Conservation (phyloP, 2,329 filamentous ascomycete species). For the Colletotrichum sansevieriae region DNA sequence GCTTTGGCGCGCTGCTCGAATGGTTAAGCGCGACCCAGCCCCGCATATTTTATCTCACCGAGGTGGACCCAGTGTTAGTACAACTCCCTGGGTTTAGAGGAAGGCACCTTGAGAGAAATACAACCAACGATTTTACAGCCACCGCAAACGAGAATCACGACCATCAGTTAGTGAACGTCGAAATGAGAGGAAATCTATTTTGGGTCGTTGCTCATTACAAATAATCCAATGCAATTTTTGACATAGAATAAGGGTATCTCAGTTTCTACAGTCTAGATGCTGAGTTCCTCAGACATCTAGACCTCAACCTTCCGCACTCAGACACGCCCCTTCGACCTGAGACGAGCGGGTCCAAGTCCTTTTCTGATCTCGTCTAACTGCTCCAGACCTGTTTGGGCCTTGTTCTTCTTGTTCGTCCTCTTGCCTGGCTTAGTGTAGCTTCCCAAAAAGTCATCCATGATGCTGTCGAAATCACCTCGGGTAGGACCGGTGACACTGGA, state of each 20-base stretch:
- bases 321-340: conserved; percentile 53
- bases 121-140: too few species aligned
- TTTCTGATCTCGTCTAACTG: conserved; percentile 91
- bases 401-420: conserved; percentile 82
- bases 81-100: not conserved
- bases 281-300: conserved; percentile 11
- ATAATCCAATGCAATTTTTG: conserved; percentile 18
- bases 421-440: conserved; percentile 79
- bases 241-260: conserved; percentile 36
- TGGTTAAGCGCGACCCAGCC: not conserved
- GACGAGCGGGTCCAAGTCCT: conserved; percentile 81
- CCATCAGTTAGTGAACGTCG: not conserved
- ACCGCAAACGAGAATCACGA: not conserved
- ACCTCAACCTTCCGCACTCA: conserved; percentile 1
- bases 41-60: not conserved
- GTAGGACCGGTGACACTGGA: conserved; percentile 78
- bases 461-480: conserved; percentile 84
- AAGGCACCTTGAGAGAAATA: not conserved
- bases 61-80: not conserved
- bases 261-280: conserved; percentile 23
- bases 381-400: conserved; percentile 83
- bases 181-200: not conserved
- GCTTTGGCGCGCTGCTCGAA: conserved; percentile 16
- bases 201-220: conserved; percentile 34
- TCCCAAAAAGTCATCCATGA: conserved; percentile 93